These are phyloP conservation scores for Pouteria campechiana DNA, from an alignment of 179 eudicot species.

Conservation along the genomic window DNA sequence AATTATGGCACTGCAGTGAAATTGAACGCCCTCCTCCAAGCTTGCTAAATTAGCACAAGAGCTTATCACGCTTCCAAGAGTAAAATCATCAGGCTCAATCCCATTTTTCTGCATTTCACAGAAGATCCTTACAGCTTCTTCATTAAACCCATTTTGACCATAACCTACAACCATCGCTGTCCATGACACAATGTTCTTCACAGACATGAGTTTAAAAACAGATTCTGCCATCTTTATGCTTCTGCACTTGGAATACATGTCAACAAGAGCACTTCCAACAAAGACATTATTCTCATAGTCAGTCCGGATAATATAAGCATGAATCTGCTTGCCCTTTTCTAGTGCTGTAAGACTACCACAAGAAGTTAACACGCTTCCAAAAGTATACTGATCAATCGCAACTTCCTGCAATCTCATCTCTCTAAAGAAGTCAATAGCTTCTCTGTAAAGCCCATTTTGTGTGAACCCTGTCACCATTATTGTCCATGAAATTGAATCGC, in stretches of 20 bases:
- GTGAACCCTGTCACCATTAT: slow-evolving; percentile 70
- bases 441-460: slow-evolving; percentile 47
- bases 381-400: slow-evolving; percentile 67
- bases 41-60: slow-evolving; percentile 82
- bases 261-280: slow-evolving; percentile 92
- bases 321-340: slow-evolving; percentile 75
- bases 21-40: slow-evolving; percentile 84
- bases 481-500: slow-evolving; percentile 88
- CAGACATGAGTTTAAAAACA: slow-evolving; percentile 47
- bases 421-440: slow-evolving; percentile 50
- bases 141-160: slow-evolving; percentile 73
- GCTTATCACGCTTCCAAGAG: slow-evolving; percentile 85
- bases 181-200: slow-evolving; percentile 83
- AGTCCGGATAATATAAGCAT: slow-evolving; percentile 48
- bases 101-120: slow-evolving; percentile 53
- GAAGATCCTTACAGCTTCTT: slow-evolving; percentile 64
- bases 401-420: slow-evolving; percentile 52
- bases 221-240: slow-evolving; percentile 50
- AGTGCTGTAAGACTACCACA: slow-evolving; percentile 59
- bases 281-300: slow-evolving; percentile 42
- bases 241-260: slow-evolving; percentile 81
- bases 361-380: slow-evolving; percentile 81
- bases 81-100: slow-evolving; percentile 58
- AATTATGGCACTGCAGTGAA: slow-evolving; percentile 63
- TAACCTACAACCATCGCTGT: slow-evolving; percentile 91